Percentiles rank a stretch among this genome's conserved stretches.
Conservation (phyloP, 202 grass and related monocot species). For the Elaeis oleifera region DNA sequence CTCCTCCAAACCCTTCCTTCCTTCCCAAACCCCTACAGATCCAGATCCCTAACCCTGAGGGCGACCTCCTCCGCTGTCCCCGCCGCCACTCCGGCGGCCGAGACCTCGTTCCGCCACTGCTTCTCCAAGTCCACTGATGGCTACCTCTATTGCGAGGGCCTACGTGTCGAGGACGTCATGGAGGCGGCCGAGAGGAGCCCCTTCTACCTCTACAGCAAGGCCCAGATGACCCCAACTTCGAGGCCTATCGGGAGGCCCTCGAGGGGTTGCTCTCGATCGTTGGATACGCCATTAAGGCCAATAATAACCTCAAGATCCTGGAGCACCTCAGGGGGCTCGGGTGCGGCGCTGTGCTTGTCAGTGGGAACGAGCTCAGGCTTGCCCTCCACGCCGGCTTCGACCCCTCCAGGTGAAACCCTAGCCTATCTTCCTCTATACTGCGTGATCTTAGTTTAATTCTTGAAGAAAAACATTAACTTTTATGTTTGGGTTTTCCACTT, state of each 20-base stretch:
- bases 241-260: slow-evolving; percentile 59
- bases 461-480: background rate
- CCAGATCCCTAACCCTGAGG: slow-evolving; percentile 14
- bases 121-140: slow-evolving; percentile 58
- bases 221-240: slow-evolving; percentile 72
- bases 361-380: slow-evolving; percentile 74
- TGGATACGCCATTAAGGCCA: slow-evolving; percentile 86
- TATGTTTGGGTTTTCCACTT: no score
- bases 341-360: slow-evolving; percentile 77
- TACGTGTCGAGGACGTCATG: slow-evolving; percentile 68
- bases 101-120: slow-evolving; percentile 42
- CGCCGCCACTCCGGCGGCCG: background rate
- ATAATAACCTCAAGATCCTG: slow-evolving; percentile 74
- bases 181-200: slow-evolving; percentile 61
- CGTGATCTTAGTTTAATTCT: background rate
- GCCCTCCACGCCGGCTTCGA: slow-evolving; percentile 65
- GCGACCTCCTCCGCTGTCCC: slow-evolving; percentile 18
- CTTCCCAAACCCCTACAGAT: background rate
- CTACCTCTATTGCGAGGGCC: slow-evolving; percentile 72
- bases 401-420: slow-evolving; percentile 35
- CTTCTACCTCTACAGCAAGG: slow-evolving; percentile 95
- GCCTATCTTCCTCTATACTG: background rate
- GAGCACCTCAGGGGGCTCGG: slow-evolving; percentile 57
- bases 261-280: slow-evolving; percentile 58
- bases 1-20: slow-evolving; percentile 2